Conservation (phyloP, 2,329 filamentous ascomycete species). For the Colletotrichum gigasporum region DNA sequence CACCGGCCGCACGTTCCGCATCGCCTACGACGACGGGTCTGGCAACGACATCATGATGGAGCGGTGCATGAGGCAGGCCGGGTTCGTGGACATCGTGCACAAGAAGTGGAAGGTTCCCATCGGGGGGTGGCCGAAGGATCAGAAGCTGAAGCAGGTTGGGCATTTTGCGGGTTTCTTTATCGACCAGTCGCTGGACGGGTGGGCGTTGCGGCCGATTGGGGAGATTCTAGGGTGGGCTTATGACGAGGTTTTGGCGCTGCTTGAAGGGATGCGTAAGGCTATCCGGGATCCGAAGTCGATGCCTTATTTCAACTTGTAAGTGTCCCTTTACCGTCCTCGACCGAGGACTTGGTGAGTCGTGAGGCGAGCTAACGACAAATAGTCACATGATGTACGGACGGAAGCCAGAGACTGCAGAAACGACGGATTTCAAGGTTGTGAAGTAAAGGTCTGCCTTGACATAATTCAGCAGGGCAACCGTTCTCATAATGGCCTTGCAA, state of each 20-base stretch:
- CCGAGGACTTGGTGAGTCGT: no score
- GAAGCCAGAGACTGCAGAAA: not conserved
- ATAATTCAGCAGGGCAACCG: no score
- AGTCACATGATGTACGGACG: slow-evolving; percentile 16
- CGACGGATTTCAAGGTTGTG: no score
- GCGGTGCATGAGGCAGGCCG: slow-evolving; percentile 33
- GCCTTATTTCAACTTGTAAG: slow-evolving; percentile 15
- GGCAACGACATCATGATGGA: slow-evolving; percentile 24
- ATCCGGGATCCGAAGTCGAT: not conserved
- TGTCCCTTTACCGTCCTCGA: no score
- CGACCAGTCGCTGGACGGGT: slow-evolving; percentile 39
- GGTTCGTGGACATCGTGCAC: slow-evolving; percentile 34
- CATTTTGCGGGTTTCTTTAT: slow-evolving; percentile 35
- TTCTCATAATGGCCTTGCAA: no score
- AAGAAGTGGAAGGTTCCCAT: slow-evolving; percentile 31
- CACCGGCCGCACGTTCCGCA: slow-evolving; percentile 41
- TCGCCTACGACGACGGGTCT: no score
- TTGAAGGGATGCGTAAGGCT: slow-evolving; percentile 33
- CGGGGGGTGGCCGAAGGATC: slow-evolving; percentile 31
- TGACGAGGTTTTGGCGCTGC: slow-evolving; percentile 37
- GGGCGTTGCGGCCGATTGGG: slow-evolving; percentile 38
- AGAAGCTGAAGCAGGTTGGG: slow-evolving; percentile 17
- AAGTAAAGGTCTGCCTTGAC: no score
- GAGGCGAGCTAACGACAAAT: not conserved
- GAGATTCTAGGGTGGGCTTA: slow-evolving; percentile 40